These are phyloP conservation scores for Candida tibetensis DNA, from an alignment of 805 yeast genomes.

Conservation along the genomic window DNA sequence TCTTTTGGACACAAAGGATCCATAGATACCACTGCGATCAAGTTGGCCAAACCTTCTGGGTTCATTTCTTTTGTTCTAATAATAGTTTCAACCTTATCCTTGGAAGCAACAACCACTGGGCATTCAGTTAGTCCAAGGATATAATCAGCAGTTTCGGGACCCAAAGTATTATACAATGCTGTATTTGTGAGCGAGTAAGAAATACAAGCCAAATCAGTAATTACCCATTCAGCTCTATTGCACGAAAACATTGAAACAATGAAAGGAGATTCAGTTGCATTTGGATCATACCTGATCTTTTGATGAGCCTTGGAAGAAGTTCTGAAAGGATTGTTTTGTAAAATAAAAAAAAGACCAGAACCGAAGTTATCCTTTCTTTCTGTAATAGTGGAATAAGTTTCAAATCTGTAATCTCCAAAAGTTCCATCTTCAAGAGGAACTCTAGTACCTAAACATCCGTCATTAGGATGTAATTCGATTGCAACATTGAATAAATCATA, in stretches of 20 bases:
- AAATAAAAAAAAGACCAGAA: conserved; percentile 37
- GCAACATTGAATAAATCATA: conserved; percentile 45
- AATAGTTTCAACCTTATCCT: conserved; percentile 28
- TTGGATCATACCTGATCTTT: conserved; percentile 20
- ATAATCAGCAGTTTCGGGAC: conserved; percentile 58
- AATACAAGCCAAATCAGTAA: conserved; percentile 66
- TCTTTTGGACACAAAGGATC: conserved; percentile 18
- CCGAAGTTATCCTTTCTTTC: conserved; percentile 33
- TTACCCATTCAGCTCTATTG: conserved; percentile 66
- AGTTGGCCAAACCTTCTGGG: conserved; percentile 24
- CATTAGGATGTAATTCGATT: conserved; percentile 30
- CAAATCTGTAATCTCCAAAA: conserved; percentile 29
- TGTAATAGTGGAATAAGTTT: conserved; percentile 29
- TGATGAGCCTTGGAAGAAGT: conserved; percentile 22
- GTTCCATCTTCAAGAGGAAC: conserved; percentile 21
- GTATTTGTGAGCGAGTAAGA: conserved; percentile 38
- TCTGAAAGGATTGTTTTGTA: conserved; percentile 31
- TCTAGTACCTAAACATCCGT: conserved; percentile 49
- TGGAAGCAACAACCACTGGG: conserved; percentile 45
- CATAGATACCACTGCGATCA: conserved; percentile 38
- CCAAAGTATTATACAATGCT: conserved; percentile 32
- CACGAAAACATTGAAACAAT: conserved; percentile 55
- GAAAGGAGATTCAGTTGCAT: conserved; percentile 33
- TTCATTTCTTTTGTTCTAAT: conserved; percentile 26
- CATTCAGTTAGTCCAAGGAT: conserved; percentile 60